Evolutionary conservation across 192 early-diverging fungal genomes (phyloP).

Genomic region (Glomus cerebriforme): DNA sequence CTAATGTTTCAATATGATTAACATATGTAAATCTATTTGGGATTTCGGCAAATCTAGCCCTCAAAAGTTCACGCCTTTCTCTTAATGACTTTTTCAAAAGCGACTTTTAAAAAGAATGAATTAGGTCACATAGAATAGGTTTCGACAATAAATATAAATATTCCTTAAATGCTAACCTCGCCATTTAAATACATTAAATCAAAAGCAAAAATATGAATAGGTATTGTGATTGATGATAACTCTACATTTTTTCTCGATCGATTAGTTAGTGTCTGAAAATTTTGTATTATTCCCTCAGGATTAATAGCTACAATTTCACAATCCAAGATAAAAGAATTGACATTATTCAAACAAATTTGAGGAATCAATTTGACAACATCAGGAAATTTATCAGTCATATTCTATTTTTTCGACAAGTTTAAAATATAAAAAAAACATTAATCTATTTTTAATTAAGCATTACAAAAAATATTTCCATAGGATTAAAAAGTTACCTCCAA

Average conservation of each 20-base stretch:
- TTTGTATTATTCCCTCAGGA: constrained; percentile 69
- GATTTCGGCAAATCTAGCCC: constrained; percentile 61
- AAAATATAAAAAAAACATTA: not conserved
- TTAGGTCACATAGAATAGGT: not conserved
- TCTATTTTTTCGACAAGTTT: constrained; percentile 30
- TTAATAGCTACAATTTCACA: constrained; percentile 90
- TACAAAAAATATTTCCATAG: not conserved
- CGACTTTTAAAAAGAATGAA: constrained; percentile 42
- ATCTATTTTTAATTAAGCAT: too few species aligned
- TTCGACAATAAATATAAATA: constrained; percentile 19
- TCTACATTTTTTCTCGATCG: constrained; percentile 79
- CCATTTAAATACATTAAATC: constrained; percentile 84
- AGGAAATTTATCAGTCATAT: constrained; percentile 80
- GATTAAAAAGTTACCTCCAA: constrained; percentile 48
- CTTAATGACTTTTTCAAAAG: constrained; percentile 67
- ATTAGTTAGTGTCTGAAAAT: constrained; percentile 83
- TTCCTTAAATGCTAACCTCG: constrained; percentile 43
- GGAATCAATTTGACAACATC: constrained; percentile 73
- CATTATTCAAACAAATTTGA: constrained; percentile 53
- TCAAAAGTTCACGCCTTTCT: constrained; percentile 64
- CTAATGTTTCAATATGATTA: constrained; percentile 59
- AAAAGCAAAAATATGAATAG: constrained; percentile 86
- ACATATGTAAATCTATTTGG: constrained; percentile 75
- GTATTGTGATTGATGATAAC: constrained; percentile 69
- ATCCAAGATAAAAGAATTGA: constrained; percentile 83